Evolutionary conservation across 169 alveolate species (phyloP), one percentile per base, ranked within the genome.

Genomic region (Eimeria tenella): DNA sequence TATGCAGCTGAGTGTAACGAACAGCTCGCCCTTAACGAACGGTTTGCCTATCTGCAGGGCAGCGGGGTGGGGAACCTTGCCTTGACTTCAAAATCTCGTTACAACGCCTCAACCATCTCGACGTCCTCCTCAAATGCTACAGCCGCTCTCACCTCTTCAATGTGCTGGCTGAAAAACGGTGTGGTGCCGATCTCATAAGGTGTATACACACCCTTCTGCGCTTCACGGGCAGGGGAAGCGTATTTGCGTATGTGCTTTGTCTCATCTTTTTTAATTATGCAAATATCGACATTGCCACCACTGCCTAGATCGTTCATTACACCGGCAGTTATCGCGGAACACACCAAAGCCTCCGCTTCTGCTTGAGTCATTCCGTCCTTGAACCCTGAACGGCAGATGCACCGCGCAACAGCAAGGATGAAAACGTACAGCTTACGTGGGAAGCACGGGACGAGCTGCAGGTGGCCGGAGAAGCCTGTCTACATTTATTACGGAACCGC

Each of bases 301-400:
- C 95, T 90, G 19, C 95, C 95, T 74, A 95, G 92, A 71, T 95
- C 96, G 73, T 95, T 95, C 89, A 86, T 56, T 70, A 95, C 87
- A 23, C 96, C 96, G 42, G 88, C 74, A 13, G 17, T 21, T 84
- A 94, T 93, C 75, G 96, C 97, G 63, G 50, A 83, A 93, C 83
- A 87, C 75, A 90, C 96, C 84, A 95, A 93, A 82, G 31, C 53
- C 90, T 83, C 91, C 81, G 93, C 97, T 49, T 94, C 96, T 90
- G 94, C 97, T 55, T 86, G 79, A 58, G 90, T 94, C 94, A 94
- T 83, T 81, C 81, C 86, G 79, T 52, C 96, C 70, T 65, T 93
- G 71, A 77, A 90, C 74, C 92, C 95, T 83, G 77, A 42, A 50
- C 17, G 84, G 42, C 42, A 31, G 42, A 31, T 1, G 42, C 2